phyloP scores from a whole-genome alignment of 768 basidiomycete genomes.

The Zangia roseola region DNA sequence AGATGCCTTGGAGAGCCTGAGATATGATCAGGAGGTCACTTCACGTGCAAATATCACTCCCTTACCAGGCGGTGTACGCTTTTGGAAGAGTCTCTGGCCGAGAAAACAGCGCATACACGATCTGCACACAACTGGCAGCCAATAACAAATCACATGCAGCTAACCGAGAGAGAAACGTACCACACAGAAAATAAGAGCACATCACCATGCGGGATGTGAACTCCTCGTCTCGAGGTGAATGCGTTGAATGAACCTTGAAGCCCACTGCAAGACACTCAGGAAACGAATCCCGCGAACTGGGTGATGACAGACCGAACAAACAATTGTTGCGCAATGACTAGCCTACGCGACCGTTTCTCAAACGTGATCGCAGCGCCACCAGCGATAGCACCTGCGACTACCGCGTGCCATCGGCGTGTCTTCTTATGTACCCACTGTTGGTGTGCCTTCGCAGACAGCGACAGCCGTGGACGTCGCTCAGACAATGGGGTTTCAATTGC shows the following conservation, averaged over 20 bases:
- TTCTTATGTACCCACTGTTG: slow-evolving; percentile 61
- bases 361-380: slow-evolving; percentile 74
- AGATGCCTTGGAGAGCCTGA: slow-evolving; percentile 70
- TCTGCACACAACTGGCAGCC: slow-evolving; percentile 69
- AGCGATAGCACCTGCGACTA: slow-evolving; percentile 73
- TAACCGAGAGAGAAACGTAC: slow-evolving; percentile 37
- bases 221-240: slow-evolving; percentile 61
- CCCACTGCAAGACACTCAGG: slow-evolving; percentile 49
- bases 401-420: slow-evolving; percentile 76
- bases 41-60: not conserved
- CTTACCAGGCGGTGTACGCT: slow-evolving; percentile 74
- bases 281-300: not conserved
- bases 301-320: slow-evolving; percentile 64
- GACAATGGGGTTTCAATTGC: slow-evolving; percentile 20
- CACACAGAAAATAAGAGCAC: slow-evolving; percentile 77
- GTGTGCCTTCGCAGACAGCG: slow-evolving; percentile 61
- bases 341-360: slow-evolving; percentile 65
- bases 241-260: slow-evolving; percentile 88
- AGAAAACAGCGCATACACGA: slow-evolving; percentile 75
- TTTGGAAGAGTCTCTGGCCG: slow-evolving; percentile 82
- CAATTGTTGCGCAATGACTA: slow-evolving; percentile 79
- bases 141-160: not conserved
- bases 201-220: slow-evolving; percentile 80
- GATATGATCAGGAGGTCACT: not conserved
- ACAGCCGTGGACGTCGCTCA: slow-evolving; percentile 50